Base-by-base conservation (phyloP, 306 rosid genomes). In the Prunus mira region DNA sequence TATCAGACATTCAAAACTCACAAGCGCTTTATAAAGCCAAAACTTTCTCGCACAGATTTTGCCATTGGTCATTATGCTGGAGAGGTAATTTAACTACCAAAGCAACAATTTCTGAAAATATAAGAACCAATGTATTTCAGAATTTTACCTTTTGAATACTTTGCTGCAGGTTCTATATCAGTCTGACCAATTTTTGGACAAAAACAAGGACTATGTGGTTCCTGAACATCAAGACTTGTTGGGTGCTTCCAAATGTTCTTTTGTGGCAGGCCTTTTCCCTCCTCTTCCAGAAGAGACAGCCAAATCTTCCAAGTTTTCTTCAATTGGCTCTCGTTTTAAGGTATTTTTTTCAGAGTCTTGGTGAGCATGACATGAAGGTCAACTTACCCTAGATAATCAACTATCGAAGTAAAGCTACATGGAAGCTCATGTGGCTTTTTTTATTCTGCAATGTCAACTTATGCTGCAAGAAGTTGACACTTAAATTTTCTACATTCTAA, bases 141-240 rank as follows among this genome's bases (percentile, higher is more conserved):
- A 60, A 71, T 62, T 82, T 85, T 32, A 71, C 80, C 69, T 68
- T 76, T 68, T 51, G 67, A 78, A 80, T 76, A 77, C 78, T 84
- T 79, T 56, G 55, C 71, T 74, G 66, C 91, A 96, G 99, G 99
- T 96, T 73, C 83, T 77, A 3, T 96, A 96, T 83, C 98, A 89
- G 85, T 96, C 99, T 73, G 96, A 89, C 28, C 98, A 87, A 34
- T 96, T 96, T 88, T 87, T 96, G 85, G 99, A 96, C 90, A 96
- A 96, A 88, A 96, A 96, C 93, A 96, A 96, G 90, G 99, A 96
- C 83, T 92, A 92, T 62, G 96, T 92, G 79, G 99, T 96, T 83
- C 89, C 93, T 56, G 99, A 96, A 88, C 86, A 96, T 87, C 99
- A 96, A 88, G 99, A 96, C 82, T 82, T 96, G 82, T 86, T 96